These are phyloP conservation scores for Phytophthora tubulina DNA, from an alignment of 352 stramenopile species.

Conservation along the genomic window DNA sequence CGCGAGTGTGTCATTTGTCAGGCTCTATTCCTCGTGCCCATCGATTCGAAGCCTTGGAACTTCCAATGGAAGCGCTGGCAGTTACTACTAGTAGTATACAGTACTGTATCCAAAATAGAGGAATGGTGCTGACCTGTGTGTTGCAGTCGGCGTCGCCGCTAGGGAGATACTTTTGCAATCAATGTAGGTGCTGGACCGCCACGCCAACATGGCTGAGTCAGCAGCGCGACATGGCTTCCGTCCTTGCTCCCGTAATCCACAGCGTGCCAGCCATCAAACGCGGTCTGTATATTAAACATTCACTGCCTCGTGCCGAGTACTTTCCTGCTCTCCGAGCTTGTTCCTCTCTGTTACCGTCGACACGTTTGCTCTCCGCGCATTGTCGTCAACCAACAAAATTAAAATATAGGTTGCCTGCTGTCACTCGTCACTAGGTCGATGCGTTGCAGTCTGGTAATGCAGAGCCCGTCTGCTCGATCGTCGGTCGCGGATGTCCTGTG, in stretches of 20 bases:
- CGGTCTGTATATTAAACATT: conserved; percentile 43
- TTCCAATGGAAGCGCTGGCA: not conserved
- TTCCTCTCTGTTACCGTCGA: conserved; percentile 18
- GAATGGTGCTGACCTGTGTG: no score
- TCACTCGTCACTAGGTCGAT: conserved; percentile 8
- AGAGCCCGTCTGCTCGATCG: conserved; percentile 22
- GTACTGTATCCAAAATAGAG: no score
- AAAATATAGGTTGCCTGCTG: conserved; percentile 42
- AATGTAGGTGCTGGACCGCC: conserved; percentile 2
- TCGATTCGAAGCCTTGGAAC: conserved; percentile 20
- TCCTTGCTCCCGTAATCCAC: conserved; percentile 1
- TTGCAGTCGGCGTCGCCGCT: not conserved
- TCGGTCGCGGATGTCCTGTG: conserved; percentile 6
- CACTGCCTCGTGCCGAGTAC: conserved; percentile 25
- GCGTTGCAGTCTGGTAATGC: conserved; percentile 11
- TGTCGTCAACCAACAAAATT: conserved; percentile 43
- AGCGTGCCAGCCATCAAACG: conserved; percentile 36
- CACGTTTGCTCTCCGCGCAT: conserved; percentile 14
- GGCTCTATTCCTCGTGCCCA: conserved; percentile 25
- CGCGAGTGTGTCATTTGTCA: conserved; percentile 13
- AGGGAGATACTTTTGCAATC: conserved; percentile 3
- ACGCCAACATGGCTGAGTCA: conserved; percentile 6
- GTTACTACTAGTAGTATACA: not conserved
- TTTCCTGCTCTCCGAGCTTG: conserved; percentile 19
- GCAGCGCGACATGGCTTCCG: not conserved